Evolutionary conservation across 306 rosid species (phyloP), one percentile per base, ranked within the genome.

Genomic region (Cucurbita ficifolia): DNA sequence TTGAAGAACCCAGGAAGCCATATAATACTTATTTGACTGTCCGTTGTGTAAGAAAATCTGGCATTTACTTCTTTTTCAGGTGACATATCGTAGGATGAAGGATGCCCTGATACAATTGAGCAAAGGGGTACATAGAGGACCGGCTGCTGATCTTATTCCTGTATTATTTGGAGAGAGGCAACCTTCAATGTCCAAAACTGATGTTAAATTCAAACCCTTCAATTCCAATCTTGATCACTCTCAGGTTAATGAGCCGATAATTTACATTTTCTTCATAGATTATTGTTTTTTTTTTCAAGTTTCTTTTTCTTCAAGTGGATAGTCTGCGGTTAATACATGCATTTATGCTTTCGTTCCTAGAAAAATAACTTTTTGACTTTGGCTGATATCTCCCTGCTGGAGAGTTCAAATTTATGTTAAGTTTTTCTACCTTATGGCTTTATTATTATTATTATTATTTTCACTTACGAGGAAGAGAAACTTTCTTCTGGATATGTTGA

Each of bases 121-220:
- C 85, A 93, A 90, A 85, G 97, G 97, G 76, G 88, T 93, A 72
- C 97, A 88, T 21, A 93, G 76, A 84, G 98, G 98, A 69, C 98
- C 98, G 49, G 97, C 97, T 18, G 77, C 97, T 76, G 98, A 93
- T 79, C 85, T 93, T 70, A 75, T 93, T 68, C 92, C 90, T 57
- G 85, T 88, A 76, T 83, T 93, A 83, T 93, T 93, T 77, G 96
- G 98, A 84, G 96, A 93, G 82, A 90, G 86, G 74, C 78, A 75
- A 24, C 98, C 98, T 38, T 81, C 91, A 54, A 77, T 93, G 83
- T 72, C 94, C 79, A 90, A 90, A 86, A 93, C 87, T 84, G 90
- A 85, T 79, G 83, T 85, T 64, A 77, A 81, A 52, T 93, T 88
- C 83, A 81, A 86, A 55, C 86, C 87, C 72, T 74, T 87, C 76